Evolutionary conservation across 169 alveolate genomes (phyloP), one percentile per base, ranked within the genome.

Genomic region (Cryptosporidium baileyi): DNA sequence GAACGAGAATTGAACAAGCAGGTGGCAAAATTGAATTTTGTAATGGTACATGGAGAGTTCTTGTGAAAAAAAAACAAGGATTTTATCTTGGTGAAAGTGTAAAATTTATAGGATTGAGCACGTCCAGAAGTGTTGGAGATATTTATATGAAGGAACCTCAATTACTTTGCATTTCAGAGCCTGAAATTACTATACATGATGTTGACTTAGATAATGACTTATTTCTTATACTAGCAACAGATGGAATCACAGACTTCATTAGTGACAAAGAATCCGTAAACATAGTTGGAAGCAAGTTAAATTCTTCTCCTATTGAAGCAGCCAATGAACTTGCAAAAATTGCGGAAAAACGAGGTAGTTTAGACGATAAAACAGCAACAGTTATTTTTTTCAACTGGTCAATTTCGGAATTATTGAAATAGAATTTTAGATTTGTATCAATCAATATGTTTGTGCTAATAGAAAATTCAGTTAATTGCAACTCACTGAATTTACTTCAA

Each of bases 321-420:
- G 85, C 85, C 0, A 15, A 28, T 36, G 60, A 54, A 40, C 65
- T 74, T 54, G 54, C 67, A 28, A 74, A 24, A 34, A 54, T 22
- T 17, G 85, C 85, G 13, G 85, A 74, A 34, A 74, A 57, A 54
- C 49, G 26, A 15, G 85, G 85, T 24, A 74, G 85, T 30, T 28
- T 54, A 59, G 85, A 74, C 59, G 85, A 74, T 43, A 74, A 74
- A 60, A 74, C 85, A 34, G 74, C 85, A 32, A 57, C 67, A n/a
- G 85, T 74, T 1, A 54, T 74, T 32, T 57, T 51, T 36, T 74
- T 74, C 45, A 22, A 59, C 49, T 74, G 85, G 85, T 74, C 85
- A 51, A 74, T 74, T 38, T 36, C 60, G 47, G 63, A 65, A 15
- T 26, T 45, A 26, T 28, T 28, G 62, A 65, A n/a, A n/a, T n/a